Base-by-base conservation (phyloP, 805 yeast genomes). In the Candida maltosa region DNA sequence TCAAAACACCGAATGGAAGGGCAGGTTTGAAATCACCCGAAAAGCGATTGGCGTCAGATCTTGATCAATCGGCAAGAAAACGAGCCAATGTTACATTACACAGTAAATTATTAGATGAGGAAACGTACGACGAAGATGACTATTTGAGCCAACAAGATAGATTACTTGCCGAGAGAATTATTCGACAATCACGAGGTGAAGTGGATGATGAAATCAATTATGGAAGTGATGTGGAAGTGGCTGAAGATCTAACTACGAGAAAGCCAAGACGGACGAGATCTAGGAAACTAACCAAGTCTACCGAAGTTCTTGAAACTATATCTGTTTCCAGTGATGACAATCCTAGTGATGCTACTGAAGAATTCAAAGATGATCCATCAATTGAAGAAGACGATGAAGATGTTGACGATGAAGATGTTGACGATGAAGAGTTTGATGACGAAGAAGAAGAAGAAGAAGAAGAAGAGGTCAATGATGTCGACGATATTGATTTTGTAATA, bases 51-150 rank as follows among this genome's bases (percentile, higher is more conserved):
- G 45, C 55, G 39, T 49, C 49, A 1, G 72, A 62, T 6, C 42
- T 65, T 26, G 75, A 77, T 37, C 50, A 54, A 28, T 62, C 75
- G 2, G 84, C 84, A 2, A 50, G 73, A 17, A 68, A 69, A 43
- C 52, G 72, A 38, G 78, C 84, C 0, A 52, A 62, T 16, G 46
- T 46, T 16, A 54, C 62, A 4, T 40, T 52, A 5, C 62, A 58
- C 37, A 44, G 51, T 33, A 40, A 52, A 31, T 44, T 60, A 34
- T 49, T 58, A 60, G n/a, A n/a, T n/a, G 65, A 60, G 19, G 64
- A 58, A 11, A 69, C 55, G 6, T 69, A 55, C 3, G 54, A 54
- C 6, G 55, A 46, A n/a, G 55, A 44, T 10, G 45, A 34, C 4
- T 33, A 32, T 14, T 41, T 63, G 26, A 59, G 60, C 16, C 61